phyloP scores from a whole-genome alignment of 2,329 filamentous ascomycete species.

The Grosmannia serpens region DNA sequence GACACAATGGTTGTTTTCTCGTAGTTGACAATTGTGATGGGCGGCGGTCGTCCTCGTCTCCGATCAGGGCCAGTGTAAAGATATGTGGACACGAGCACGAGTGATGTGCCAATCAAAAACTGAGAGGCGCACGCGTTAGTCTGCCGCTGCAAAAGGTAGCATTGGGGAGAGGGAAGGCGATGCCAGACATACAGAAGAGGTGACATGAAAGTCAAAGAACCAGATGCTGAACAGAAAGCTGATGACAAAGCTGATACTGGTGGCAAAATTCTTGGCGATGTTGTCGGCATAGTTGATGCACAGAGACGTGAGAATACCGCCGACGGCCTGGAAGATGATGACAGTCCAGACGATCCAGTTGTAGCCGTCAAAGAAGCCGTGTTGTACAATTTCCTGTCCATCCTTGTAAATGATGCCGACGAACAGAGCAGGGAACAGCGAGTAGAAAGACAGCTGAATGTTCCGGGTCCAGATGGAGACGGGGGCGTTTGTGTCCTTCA shows the following conservation, averaged over 20 bases:
- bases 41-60: constrained; percentile 47
- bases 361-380: constrained; percentile 91
- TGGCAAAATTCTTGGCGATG: constrained; percentile 88
- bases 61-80: constrained; percentile 64
- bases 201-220: constrained; percentile 73
- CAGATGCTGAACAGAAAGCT: constrained; percentile 76
- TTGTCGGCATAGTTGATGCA: constrained; percentile 79
- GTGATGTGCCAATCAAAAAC: constrained; percentile 70
- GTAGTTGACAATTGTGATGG: constrained; percentile 59
- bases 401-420: constrained; percentile 81
- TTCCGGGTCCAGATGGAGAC: constrained; percentile 89
- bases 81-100: constrained; percentile 75
- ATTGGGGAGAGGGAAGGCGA: not conserved
- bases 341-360: constrained; percentile 85
- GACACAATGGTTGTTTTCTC: constrained; percentile 60
- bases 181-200: constrained; percentile 49
- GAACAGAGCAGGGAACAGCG: constrained; percentile 77
- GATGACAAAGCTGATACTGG: constrained; percentile 80
- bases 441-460: constrained; percentile 89
- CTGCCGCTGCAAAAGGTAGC: not conserved
- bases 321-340: constrained; percentile 69
- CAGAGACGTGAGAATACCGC: constrained; percentile 72
- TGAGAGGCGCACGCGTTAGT: constrained; percentile 23
- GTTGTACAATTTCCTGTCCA: constrained; percentile 67
- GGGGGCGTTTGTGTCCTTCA: constrained; percentile 69